Conservation (phyloP, 257 asterid genomes). For the Fraxinus pennsylvanica region DNA sequence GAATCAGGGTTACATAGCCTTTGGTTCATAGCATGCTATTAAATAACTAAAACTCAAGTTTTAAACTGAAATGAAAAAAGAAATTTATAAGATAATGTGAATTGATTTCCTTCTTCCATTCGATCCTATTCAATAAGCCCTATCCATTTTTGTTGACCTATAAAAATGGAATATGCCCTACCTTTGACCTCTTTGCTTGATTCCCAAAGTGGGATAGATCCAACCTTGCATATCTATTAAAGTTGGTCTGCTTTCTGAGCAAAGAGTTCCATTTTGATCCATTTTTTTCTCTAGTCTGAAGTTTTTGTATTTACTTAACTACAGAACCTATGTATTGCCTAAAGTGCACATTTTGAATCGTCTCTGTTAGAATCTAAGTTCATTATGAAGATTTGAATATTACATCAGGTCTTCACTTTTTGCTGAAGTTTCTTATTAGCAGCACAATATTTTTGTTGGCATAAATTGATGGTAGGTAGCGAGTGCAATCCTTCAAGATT, state of each 20-base stretch:
- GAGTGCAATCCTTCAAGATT: conserved; percentile 70
- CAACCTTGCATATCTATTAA: neutral
- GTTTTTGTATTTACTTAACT: neutral
- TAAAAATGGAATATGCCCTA: neutral
- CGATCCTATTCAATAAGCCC: neutral
- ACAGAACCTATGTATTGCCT: neutral
- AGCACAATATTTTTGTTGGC: conserved; percentile 9
- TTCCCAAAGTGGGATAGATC: neutral
- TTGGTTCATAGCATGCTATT: neutral
- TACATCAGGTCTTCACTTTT: neutral
- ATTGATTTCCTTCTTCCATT: neutral
- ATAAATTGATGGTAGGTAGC: conserved; percentile 60
- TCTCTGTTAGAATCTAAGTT: too few species aligned
- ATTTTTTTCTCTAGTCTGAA: neutral
- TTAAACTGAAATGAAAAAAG: neutral
- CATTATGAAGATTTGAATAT: neutral
- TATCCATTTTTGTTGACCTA: neutral
- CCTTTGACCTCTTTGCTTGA: neutral
- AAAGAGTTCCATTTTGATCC: neutral
- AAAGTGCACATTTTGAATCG: too few species aligned
- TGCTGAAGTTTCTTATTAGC: conserved; percentile 12
- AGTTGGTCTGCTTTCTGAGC: neutral
- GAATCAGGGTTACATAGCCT: too few species aligned
- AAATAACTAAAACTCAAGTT: neutral
- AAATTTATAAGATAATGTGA: neutral